A percentile compares a stretch with the other conserved stretches of the same genome.
phyloP scores from a whole-genome alignment of 345 rosid species.

The Rhizophora mangle region DNA sequence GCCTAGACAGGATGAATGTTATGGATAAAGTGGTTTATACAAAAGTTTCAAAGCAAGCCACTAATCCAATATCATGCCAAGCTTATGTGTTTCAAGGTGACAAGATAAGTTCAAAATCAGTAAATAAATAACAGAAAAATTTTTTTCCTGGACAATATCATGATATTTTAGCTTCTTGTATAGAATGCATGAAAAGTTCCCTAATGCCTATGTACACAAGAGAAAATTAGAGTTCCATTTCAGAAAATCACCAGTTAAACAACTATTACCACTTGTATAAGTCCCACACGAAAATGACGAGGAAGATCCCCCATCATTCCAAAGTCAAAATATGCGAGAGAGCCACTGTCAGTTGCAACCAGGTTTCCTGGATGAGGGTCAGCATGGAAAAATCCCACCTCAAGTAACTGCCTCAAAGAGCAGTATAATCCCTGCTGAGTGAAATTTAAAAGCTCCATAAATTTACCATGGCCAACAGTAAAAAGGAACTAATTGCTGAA shows the following conservation, averaged over 20 bases:
- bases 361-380: slow-evolving; percentile 99
- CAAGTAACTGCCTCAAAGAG: slow-evolving; percentile 92
- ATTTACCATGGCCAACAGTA: neutral
- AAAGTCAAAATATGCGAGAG: slow-evolving; percentile 91
- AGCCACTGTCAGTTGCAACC: slow-evolving; percentile 64
- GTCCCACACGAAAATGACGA: slow-evolving; percentile 92
- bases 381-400: slow-evolving; percentile 96
- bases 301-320: slow-evolving; percentile 99
- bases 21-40: neutral
- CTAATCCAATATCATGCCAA: neutral
- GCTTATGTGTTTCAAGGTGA: neutral
- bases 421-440: slow-evolving; percentile 72
- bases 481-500: neutral
- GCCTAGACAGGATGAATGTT: neutral
- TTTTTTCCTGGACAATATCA: neutral
- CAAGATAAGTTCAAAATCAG: neutral
- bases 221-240: neutral
- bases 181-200: no score
- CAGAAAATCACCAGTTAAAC: slow-evolving; percentile 2
- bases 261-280: slow-evolving; percentile 76
- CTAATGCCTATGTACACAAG: neutral
- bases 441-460: slow-evolving; percentile 11
- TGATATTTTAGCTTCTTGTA: no score
- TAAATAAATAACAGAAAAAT: neutral
- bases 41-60: neutral